A percentile compares a stretch with the other conserved stretches of the same genome.
phyloP scores from a whole-genome alignment of 768 basidiomycete genomes.

The Termitomyces sp. region DNA sequence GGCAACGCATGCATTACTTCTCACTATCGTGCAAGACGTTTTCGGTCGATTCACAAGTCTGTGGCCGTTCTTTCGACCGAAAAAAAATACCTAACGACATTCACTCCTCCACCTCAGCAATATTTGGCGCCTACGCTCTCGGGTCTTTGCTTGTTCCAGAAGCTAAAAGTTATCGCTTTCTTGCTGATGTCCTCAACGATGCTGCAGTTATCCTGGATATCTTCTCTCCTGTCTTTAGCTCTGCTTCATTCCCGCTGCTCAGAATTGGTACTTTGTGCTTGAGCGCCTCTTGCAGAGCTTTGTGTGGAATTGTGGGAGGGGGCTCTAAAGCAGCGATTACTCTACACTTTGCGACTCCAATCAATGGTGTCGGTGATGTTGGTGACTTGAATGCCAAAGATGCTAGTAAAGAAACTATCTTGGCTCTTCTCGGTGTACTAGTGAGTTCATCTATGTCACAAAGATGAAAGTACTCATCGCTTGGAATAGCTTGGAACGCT shows the following conservation, averaged over 20 bases:
- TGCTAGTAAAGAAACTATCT: slow-evolving; percentile 64
- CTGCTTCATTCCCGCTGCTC: slow-evolving; percentile 30
- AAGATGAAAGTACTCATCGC: not conserved
- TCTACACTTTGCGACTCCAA: slow-evolving; percentile 56
- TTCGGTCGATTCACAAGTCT: slow-evolving; percentile 47
- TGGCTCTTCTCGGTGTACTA: slow-evolving; percentile 63
- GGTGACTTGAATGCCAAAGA: slow-evolving; percentile 73
- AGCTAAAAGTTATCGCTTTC: slow-evolving; percentile 62
- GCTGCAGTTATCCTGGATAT: slow-evolving; percentile 53
- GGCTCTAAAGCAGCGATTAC: slow-evolving; percentile 70
- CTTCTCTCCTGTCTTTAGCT: slow-evolving; percentile 48
- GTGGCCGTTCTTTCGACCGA: not conserved
- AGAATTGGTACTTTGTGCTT: slow-evolving; percentile 49
- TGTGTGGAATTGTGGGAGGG: slow-evolving; percentile 60
- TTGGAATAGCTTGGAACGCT: slow-evolving; percentile 54
- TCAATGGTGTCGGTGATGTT: slow-evolving; percentile 49
- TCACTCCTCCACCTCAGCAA: slow-evolving; percentile 36
- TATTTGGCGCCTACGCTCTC: slow-evolving; percentile 53
- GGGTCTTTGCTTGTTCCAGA: slow-evolving; percentile 65
- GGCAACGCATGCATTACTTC: slow-evolving; percentile 57
- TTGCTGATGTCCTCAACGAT: slow-evolving; percentile 66
- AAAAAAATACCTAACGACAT: not conserved
- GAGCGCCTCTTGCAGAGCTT: slow-evolving; percentile 51
- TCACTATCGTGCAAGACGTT: slow-evolving; percentile 62
- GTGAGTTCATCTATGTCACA: slow-evolving; percentile 28